phyloP scores from a whole-genome alignment of 371 early-diverging fungal species.

The Mortierella polycephala region DNA sequence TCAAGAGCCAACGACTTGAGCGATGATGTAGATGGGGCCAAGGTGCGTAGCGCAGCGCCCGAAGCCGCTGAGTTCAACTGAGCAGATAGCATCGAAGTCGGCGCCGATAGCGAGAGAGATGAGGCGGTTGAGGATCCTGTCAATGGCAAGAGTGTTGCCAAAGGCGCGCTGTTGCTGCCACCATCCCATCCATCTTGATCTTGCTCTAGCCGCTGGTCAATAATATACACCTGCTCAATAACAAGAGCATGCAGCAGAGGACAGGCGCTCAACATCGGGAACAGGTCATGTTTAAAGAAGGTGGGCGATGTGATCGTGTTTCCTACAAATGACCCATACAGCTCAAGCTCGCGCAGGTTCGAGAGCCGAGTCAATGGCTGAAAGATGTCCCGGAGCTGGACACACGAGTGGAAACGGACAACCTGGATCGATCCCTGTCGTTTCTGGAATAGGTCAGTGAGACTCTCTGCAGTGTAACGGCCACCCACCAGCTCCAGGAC shows the following conservation, averaged over 20 bases:
- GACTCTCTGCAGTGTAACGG: constrained; percentile 38
- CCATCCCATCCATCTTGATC: constrained; percentile 8
- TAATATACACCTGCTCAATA: constrained; percentile 40
- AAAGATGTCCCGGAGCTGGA: constrained; percentile 40
- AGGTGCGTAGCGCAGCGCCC: neutral
- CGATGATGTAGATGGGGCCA: constrained; percentile 8
- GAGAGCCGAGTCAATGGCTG: constrained; percentile 24
- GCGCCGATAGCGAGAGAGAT: constrained; percentile 5
- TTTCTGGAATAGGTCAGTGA: constrained; percentile 34
- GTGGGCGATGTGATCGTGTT: constrained; percentile 48
- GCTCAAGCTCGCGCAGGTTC: constrained; percentile 41
- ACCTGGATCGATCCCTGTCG: constrained; percentile 25
- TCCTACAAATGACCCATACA: constrained; percentile 51
- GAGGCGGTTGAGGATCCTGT: constrained; percentile 4
- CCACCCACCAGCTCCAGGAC: constrained; percentile 47
- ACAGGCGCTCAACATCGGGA: constrained; percentile 36
- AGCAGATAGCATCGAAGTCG: constrained; percentile 31
- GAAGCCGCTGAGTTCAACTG: constrained; percentile 11
- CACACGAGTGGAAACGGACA: constrained; percentile 38
- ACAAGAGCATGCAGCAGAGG: constrained; percentile 23
- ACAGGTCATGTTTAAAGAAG: constrained; percentile 42
- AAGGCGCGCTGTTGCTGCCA: neutral
- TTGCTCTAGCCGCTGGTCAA: constrained; percentile 35
- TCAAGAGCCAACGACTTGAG: constrained; percentile 37
- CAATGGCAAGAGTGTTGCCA: constrained; percentile 1